A percentile compares a stretch with the other conserved stretches of the same genome.
These are phyloP conservation scores for Epichloe sp. DNA, from an alignment of 2,329 filamentous ascomycete species.

Conservation along the genomic window DNA sequence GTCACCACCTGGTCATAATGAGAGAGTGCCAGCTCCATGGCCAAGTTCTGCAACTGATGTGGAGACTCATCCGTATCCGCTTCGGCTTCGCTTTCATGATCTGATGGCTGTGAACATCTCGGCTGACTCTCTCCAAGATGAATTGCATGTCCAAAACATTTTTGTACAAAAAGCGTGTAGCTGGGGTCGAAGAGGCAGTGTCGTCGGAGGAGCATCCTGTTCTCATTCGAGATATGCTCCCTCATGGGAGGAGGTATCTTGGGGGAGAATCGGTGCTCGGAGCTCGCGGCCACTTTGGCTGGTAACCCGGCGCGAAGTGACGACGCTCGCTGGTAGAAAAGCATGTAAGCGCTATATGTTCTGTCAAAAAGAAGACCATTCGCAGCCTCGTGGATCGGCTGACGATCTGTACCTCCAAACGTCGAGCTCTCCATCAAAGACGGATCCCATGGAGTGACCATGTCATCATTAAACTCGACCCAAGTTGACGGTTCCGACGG, in stretches of 20 bases:
- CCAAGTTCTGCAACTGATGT: slow-evolving; percentile 29
- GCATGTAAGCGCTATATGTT: slow-evolving; percentile 85
- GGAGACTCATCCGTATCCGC: neutral
- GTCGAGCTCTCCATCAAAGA: slow-evolving; percentile 60
- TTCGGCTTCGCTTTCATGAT: neutral
- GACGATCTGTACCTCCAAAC: slow-evolving; percentile 57
- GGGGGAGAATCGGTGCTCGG: slow-evolving; percentile 23
- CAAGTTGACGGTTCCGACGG: slow-evolving; percentile 41
- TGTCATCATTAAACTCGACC: slow-evolving; percentile 93
- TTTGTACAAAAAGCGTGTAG: slow-evolving; percentile 54
- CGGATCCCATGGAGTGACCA: slow-evolving; percentile 64
- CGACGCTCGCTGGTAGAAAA: slow-evolving; percentile 82
- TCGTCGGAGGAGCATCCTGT: slow-evolving; percentile 57
- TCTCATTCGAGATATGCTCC: slow-evolving; percentile 56
- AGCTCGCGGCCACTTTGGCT: neutral
- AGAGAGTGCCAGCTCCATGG: slow-evolving; percentile 42
- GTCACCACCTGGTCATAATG: slow-evolving; percentile 67
- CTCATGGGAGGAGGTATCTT: slow-evolving; percentile 30
- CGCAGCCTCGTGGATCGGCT: slow-evolving; percentile 28
- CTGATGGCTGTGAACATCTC: neutral
- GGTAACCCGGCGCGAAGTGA: slow-evolving; percentile 33
- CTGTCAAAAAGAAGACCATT: slow-evolving; percentile 46
- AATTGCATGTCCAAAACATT: slow-evolving; percentile 45
- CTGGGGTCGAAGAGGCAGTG: slow-evolving; percentile 68
- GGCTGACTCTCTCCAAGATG: slow-evolving; percentile 23